phyloP scores from a whole-genome alignment of 2,329 filamentous ascomycete species.

The Lachnellula occidentalis region DNA sequence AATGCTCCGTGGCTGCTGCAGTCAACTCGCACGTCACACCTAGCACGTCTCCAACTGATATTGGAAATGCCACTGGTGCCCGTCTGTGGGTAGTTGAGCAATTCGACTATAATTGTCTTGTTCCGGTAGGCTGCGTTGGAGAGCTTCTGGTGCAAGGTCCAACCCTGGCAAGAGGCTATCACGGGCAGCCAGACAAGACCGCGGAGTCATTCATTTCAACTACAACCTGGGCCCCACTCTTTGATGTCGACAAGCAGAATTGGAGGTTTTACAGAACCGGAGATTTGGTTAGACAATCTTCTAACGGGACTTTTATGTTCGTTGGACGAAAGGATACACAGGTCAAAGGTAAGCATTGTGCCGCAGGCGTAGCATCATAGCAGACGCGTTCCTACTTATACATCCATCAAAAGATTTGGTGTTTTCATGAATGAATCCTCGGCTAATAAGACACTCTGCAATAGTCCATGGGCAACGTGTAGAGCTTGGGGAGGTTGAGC shows the following conservation, averaged over 20 bases:
- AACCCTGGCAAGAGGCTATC: conserved; percentile 16
- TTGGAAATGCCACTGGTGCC: conserved; percentile 2
- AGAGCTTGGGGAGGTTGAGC: conserved; percentile 55
- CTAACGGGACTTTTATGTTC: conserved; percentile 55
- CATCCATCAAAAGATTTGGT: too few species aligned
- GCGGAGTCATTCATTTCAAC: conserved; percentile 6
- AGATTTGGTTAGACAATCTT: conserved; percentile 41
- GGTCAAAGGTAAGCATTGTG: conserved; percentile 3
- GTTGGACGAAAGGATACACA: conserved; percentile 58
- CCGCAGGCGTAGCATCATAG: background rate
- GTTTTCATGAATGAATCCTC: background rate
- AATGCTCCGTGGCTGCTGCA: conserved; percentile 24
- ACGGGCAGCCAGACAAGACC: conserved; percentile 13
- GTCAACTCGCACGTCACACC: conserved; percentile 14
- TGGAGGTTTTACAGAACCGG: conserved; percentile 30
- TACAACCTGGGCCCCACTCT: conserved; percentile 10
- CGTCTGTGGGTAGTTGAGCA: conserved; percentile 25
- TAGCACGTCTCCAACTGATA: conserved; percentile 1
- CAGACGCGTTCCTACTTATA: too few species aligned
- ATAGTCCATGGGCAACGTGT: conserved; percentile 59
- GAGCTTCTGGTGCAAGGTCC: conserved; percentile 19
- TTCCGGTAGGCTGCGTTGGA: conserved; percentile 13
- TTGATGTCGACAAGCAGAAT: background rate
- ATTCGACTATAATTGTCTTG: conserved; percentile 6
- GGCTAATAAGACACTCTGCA: conserved; percentile 29